Base-by-base conservation (phyloP, 2,329 filamentous ascomycete species). In the Aspergillus hiratsukae region DNA sequence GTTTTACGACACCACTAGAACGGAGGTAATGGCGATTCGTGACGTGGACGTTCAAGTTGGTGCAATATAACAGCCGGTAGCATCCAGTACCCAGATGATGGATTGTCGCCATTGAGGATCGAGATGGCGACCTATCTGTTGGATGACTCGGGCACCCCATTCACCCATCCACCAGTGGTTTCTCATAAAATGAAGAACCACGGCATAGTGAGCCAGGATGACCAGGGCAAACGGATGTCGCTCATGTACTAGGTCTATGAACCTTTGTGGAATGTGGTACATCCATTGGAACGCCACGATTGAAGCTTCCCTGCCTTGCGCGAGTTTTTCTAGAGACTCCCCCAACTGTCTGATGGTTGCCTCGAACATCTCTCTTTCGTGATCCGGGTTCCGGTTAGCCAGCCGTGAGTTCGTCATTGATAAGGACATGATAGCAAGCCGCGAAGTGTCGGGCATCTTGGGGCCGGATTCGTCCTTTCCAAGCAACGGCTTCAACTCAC, bases 151-250 rank as follows among this genome's bases (percentile, higher is more conserved):
- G 17, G 81, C 80, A 7, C 86, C 82, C 64, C 88, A 86, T 41
- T 87, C 85, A 21, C 84, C 80, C 28, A 89, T 75, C 87, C 87
- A 90, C 87, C 87, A 90, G 17, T 85, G 75, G 17, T 77, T 71
- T 58, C 87, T 82, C 59, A 87, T 76, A 35, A 80, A 80, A 65
- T 86, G 86, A 49, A 89, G 75, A 3, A 77, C 56, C 8, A 79
- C 73, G 0, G 72, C 72, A 57, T 74, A 79, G 57, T 80, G 73
- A 2, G 75, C 76, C 4, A 78, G 66, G 17, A 79, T 66, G 14
- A 75, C 70, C 9, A 80, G 59, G 1, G 76, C 75, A 56, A 78
- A 75, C 0, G 76, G 74, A 19, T 66, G 62, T 19, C 72, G 67
- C 52, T 72, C 65, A 14, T 65, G 60, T 3, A 77, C 59, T 19